Base-by-base conservation (phyloP, 140 eudicot species). In the Bidens hawaiensis region DNA sequence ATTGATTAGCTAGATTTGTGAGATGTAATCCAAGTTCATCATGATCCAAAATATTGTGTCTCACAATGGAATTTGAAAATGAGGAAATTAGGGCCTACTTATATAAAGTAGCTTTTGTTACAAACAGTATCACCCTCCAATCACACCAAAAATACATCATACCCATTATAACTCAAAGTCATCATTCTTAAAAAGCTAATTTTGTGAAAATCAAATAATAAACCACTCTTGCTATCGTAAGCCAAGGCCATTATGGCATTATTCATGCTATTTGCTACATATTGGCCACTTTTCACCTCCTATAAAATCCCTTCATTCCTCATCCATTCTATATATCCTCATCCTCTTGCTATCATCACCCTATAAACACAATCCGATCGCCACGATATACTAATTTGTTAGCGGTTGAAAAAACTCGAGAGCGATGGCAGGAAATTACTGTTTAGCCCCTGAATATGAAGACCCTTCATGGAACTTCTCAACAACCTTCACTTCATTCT, bases 241-340 rank as follows among this genome's bases (percentile, higher is more conserved):
- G 74, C 74, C 25, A 59, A 73, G 48, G 50, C 47, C 74, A 73
- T 73, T n/a, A n/a, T n/a, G n/a, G n/a, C n/a, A n/a, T n/a, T 73
- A 66, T 49, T 21, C 36, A 57, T 58, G 28, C 68, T 59, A 52
- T 71, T 40, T 71, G 70, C 70, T 71, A 36, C 76, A 62, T 71
- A 71, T 62, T 25, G 70, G 64, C 64, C 57, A 33, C 78, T 73
- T 73, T 73, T 47, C 74, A 48, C 45, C 73, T 49, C 78, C 68
- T 73, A 73, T 66, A 74, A 74, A 74, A 74, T 64, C 74, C 68
- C 79, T 58, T 59, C 78, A 74, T 65, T 73, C 74, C 69, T 74
- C 72, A 66, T 74, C 74, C 74, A 66, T 74, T 66, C 43, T 66
- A n/a, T n/a, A n/a, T n/a, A 74, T 74, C 78, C 73, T 65, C 73